Conservation (phyloP, 108 stramenopile species). For the Stephanodiscus minutulus region DNA sequence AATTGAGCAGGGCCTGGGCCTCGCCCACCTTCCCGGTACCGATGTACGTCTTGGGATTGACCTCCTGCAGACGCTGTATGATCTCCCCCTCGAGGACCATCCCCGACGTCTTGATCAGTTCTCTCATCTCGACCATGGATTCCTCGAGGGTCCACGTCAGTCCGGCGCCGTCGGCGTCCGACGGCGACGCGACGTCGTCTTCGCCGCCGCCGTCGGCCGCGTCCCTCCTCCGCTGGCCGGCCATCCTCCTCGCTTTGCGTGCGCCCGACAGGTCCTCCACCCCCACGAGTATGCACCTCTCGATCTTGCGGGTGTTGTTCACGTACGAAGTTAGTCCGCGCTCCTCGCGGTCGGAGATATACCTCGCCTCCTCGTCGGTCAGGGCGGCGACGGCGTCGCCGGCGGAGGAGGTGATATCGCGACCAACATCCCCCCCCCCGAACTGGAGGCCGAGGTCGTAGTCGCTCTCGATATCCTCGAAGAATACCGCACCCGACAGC, state of each 20-base stretch:
- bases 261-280: slow-evolving; percentile 69
- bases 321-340: slow-evolving; percentile 51
- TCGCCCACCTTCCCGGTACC: slow-evolving; percentile 83
- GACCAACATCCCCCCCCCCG: no score
- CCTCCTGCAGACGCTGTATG: slow-evolving; percentile 86
- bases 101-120: slow-evolving; percentile 92
- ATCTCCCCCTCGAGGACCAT: slow-evolving; percentile 75
- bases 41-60: slow-evolving; percentile 93
- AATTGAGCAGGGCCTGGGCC: slow-evolving; percentile 60
- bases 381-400: background rate
- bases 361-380: slow-evolving; percentile 64
- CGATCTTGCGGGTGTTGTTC: slow-evolving; percentile 54
- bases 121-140: slow-evolving; percentile 92
- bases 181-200: background rate
- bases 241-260: slow-evolving; percentile 43
- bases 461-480: no score
- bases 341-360: slow-evolving; percentile 80
- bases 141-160: slow-evolving; percentile 77
- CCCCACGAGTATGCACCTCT: slow-evolving; percentile 80
- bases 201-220: background rate
- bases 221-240: slow-evolving; percentile 22
- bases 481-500: background rate
- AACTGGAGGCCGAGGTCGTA: no score
- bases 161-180: background rate
- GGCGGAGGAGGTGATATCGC: no score